Evolutionary conservation across 2,329 filamentous ascomycete genomes (phyloP), one percentile per base, ranked within the genome.

Genomic region (Talaromyces sp.): DNA sequence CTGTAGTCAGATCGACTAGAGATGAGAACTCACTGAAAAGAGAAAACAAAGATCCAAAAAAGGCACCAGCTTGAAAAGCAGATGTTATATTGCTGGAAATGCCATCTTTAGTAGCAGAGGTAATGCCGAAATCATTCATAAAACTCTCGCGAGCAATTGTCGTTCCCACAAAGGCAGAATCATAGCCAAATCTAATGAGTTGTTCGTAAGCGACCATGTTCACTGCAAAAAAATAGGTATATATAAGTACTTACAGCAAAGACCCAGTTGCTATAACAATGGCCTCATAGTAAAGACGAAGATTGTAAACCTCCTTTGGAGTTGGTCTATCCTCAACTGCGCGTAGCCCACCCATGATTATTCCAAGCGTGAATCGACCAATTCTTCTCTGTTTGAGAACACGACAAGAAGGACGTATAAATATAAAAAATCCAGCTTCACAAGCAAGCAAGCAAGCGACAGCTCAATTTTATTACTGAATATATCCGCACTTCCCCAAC

Each of bases 1-100:
- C 36, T 39, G 36, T 15, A n/a, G 8, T 39, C 33, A 15, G 33
- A 15, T 15, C 6, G 5, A 15, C 33, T 4, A 15, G 33, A 36
- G 13, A 39, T 39, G 5, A 6, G 17, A 5, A n/a, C 36, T n/a
- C 4, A 36, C 85, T 82, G 8, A 79, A 81, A 66, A 90, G 92
- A 61, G 86, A 88, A 63, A 84, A 82, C 47, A 92, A 77, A n/a
- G 87, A 85, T 57, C 91, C 91, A 67, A 93, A 93, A 78, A 95
- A 93, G 63, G 90, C 90, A 62, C 90, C 90, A 10, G 90, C 91
- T 75, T 93, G 91, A 77, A 91, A 93, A 59, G 89, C 84, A 28
- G 88, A 92, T 57, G 92, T 90, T 64, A 93, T 92, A 73, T 93
- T 93, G 68, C 87, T 80, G 69, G 86, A 87, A 55, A 89, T 78